Base-by-base conservation (phyloP, 2,329 filamentous ascomycete species). In the Alternaria sp. region DNA sequence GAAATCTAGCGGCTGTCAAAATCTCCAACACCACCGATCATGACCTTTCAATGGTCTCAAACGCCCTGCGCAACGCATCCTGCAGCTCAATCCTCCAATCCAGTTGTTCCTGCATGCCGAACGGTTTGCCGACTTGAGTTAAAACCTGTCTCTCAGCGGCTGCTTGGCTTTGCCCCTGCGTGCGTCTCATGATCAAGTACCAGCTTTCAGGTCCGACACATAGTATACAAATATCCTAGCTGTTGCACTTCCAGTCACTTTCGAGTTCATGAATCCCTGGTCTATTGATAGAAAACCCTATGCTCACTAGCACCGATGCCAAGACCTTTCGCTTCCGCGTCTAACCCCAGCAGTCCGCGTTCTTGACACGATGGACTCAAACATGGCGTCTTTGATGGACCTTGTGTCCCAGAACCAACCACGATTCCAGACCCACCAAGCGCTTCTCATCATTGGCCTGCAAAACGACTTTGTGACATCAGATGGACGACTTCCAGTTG, bases 401-500 rank as follows among this genome's bases (percentile, higher is more conserved):
- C 73, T 83, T 46, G 77, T 83, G 22, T 76, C 80, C 36, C 79
- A 82, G 62, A 80, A 81, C 52, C 79, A 77, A 54, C 85, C 86
- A 16, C 80, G 81, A 55, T 82, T 89, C 61, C 80, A 86, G 63
- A 88, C 86, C 25, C 81, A 85, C 58, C 87, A 88, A 79, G 94
- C 92, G 1, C 84, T 99, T 44, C 83, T 98, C 20, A 82, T 96
- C 18, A 85, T 97, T 65, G 94, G 97, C 72, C 87, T 97, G 36
- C 95, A 98, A 74, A 93, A 96, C 71, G 94, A 97, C 77, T 97
- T 98, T 72, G 81, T 96, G 59, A 84, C 87, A 7, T 80, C 86
- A 2, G 84, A 87, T 52, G 91, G 92, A 56, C 86, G 88, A 27
- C 80, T 97, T 20, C 85, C 88, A 12, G 87, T 94, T 52, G 82